These are phyloP conservation scores for Lolium multiflorum DNA, from an alignment of 176 grass and related monocot genomes.

Conservation along the genomic window DNA sequence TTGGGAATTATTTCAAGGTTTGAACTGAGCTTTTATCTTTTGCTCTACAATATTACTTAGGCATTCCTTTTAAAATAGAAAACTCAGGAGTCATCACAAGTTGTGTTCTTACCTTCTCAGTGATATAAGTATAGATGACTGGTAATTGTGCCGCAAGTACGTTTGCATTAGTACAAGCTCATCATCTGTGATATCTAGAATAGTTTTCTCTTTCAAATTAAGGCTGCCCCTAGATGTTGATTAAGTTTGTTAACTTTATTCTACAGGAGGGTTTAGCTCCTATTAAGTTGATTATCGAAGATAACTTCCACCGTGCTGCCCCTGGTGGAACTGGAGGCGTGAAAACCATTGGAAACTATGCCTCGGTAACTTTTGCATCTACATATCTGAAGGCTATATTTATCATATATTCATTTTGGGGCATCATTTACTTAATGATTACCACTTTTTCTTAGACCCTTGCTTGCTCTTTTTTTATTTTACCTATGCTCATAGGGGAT, in stretches of 20 bases:
- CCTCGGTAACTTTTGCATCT: constrained; percentile 58
- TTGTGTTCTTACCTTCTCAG: not conserved
- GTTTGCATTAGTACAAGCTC: not conserved
- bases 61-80: constrained; percentile 7
- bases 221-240: constrained; percentile 1
- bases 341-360: constrained; percentile 96
- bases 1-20: constrained; percentile 99
- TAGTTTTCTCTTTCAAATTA: not conserved
- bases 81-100: not conserved
- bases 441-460: not conserved
- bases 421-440: not conserved
- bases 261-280: constrained; percentile 83
- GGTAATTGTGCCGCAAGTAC: not conserved
- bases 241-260: constrained; percentile 32
- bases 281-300: constrained; percentile 91
- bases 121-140: constrained; percentile 15
- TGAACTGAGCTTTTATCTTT: constrained; percentile 27
- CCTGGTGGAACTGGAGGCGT: constrained; percentile 93
- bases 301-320: constrained; percentile 80
- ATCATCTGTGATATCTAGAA: not conserved
- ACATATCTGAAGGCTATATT: not conserved
- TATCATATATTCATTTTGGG: not conserved
- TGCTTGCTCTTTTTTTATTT: not conserved
- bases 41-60: not conserved
- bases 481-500: not conserved